These are phyloP conservation scores for Gentiana macrophylla DNA, from an alignment of 257 asterid species.

Conservation along the genomic window DNA sequence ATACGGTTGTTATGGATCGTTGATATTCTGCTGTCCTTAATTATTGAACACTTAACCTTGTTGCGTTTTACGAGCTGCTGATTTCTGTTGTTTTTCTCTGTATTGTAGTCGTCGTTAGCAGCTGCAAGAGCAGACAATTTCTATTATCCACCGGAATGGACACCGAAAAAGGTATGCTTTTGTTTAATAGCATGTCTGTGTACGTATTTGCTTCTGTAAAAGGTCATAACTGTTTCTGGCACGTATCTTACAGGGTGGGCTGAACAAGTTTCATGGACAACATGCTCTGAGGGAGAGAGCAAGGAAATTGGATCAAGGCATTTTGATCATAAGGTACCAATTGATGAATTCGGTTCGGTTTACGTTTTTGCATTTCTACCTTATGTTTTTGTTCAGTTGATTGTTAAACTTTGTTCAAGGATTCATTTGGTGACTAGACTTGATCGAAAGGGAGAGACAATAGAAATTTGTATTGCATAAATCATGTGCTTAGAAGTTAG, in stretches of 20 bases:
- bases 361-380: too few species aligned
- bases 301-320: conserved; percentile 89
- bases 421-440: too few species aligned
- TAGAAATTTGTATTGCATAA: not conserved
- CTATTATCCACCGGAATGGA: conserved; percentile 99
- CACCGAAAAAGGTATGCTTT: conserved; percentile 70
- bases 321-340: conserved; percentile 80
- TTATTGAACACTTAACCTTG: too few species aligned
- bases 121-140: conserved; percentile 99
- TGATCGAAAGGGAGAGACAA: not conserved
- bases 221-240: conserved; percentile 7
- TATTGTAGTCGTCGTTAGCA: conserved; percentile 96
- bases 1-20: too few species aligned
- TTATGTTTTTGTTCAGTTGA: not conserved
- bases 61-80: conserved; percentile 10
- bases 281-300: conserved; percentile 98
- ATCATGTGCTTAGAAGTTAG: too few species aligned
- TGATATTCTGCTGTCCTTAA: too few species aligned
- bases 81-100: conserved; percentile 16
- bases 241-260: conserved; percentile 56
- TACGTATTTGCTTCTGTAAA: not conserved
- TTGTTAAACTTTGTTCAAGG: not conserved
- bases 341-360: not conserved
- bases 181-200: not conserved
- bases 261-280: conserved; percentile 93